phyloP scores from a whole-genome alignment of 2,329 filamentous ascomycete genomes.

The Rutstroemia sp. region DNA sequence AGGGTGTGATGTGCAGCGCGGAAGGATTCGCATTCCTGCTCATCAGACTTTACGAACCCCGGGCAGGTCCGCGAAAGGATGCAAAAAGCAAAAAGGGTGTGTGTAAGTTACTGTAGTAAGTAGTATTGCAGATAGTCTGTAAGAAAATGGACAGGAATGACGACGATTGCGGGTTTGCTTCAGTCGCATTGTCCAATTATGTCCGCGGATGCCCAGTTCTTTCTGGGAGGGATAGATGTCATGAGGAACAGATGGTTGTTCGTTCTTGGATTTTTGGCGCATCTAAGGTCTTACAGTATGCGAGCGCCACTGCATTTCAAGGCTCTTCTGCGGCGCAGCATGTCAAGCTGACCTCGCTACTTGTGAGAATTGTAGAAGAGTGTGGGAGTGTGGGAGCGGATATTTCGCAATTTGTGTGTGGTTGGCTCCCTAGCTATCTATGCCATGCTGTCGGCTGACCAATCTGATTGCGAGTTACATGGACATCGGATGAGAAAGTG shows the following conservation, averaged over 20 bases:
- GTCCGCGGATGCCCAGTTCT: neutral
- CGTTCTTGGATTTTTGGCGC: neutral
- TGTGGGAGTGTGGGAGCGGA: neutral
- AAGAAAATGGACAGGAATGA: neutral
- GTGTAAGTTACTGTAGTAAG: neutral
- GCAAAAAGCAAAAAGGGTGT: neutral
- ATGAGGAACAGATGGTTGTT: neutral
- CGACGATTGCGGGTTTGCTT: neutral
- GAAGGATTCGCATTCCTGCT: too few species aligned
- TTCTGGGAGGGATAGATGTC: neutral
- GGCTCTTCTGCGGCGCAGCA: neutral
- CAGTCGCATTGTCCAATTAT: neutral
- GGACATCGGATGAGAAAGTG: neutral
- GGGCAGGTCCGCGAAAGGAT: neutral
- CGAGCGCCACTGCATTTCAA: neutral
- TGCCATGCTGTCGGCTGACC: neutral
- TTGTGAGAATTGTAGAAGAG: neutral
- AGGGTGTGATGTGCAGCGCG: too few species aligned
- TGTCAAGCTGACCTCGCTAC: slow-evolving; percentile 2
- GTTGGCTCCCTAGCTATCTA: too few species aligned
- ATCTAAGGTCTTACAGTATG: neutral
- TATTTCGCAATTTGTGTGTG: neutral
- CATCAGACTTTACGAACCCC: too few species aligned
- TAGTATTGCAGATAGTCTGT: neutral
- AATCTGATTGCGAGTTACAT: neutral